These are phyloP conservation scores for Solanum boliviense DNA, from an alignment of 257 asterid species.

Conservation along the genomic window DNA sequence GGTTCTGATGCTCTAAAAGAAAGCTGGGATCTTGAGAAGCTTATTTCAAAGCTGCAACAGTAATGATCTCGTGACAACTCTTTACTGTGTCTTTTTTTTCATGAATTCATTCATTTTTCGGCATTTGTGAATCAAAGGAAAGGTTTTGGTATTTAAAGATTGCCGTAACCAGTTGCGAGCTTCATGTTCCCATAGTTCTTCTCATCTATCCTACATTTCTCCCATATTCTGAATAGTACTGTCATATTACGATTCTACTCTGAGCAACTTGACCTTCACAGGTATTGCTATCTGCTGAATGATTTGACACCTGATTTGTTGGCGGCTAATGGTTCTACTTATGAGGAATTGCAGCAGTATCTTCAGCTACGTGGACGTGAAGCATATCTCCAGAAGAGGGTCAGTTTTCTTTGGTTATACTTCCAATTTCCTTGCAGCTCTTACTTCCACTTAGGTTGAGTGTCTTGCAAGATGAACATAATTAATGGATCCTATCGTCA, in stretches of 20 bases:
- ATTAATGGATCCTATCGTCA: background rate
- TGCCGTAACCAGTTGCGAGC: background rate
- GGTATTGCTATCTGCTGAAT: conserved; percentile 34
- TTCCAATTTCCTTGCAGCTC: background rate
- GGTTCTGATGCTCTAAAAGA: too few species aligned
- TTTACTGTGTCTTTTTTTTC: too few species aligned
- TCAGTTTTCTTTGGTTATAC: conserved; percentile 20
- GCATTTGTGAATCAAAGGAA: background rate
- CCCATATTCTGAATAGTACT: background rate
- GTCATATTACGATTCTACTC: background rate
- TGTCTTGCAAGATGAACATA: background rate
- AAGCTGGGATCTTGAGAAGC: too few species aligned
- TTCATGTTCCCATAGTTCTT: background rate
- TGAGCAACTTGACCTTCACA: background rate
- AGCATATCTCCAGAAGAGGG: conserved; percentile 85
- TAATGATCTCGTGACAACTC: too few species aligned
- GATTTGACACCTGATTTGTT: conserved; percentile 24
- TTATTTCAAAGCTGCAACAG: too few species aligned
- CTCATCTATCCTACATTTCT: background rate
- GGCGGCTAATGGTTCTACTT: conserved; percentile 17
- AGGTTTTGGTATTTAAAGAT: background rate
- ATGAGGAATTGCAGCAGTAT: conserved; percentile 22
- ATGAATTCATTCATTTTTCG: background rate
- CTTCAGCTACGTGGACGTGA: conserved; percentile 51
- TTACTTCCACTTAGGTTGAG: background rate